Evolutionary conservation across 495 filamentous ascomycete genomes (phyloP).

Genomic region (Neurospora africana): DNA sequence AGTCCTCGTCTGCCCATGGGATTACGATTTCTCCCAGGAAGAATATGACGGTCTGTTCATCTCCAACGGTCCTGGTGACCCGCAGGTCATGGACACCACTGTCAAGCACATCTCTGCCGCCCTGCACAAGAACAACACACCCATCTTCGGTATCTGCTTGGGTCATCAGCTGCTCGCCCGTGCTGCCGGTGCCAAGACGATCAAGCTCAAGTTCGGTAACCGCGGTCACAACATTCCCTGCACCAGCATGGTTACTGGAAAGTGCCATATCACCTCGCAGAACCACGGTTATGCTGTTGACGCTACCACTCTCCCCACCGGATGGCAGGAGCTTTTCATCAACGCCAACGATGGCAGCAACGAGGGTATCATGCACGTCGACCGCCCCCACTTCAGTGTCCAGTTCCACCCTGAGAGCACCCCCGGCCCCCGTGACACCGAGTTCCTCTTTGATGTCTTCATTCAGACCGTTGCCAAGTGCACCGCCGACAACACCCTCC

Average conservation of each 20-base stretch:
- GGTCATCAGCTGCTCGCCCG: constrained; percentile 91
- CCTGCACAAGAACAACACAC: constrained; percentile 62
- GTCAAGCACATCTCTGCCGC: constrained; percentile 64
- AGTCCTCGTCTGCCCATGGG: constrained; percentile 88
- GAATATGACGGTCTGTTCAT: constrained; percentile 95
- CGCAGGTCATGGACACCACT: constrained; percentile 66
- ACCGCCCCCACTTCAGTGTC: constrained; percentile 89
- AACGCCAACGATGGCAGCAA: constrained; percentile 98
- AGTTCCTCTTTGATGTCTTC: constrained; percentile 95
- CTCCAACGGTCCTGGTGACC: constrained; percentile 95
- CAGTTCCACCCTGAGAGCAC: constrained; percentile 98
- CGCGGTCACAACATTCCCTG: constrained; percentile 97
- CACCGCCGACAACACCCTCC: constrained; percentile 44
- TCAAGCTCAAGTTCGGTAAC: constrained; percentile 98
- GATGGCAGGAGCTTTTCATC: constrained; percentile 89
- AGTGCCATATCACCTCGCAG: constrained; percentile 97
- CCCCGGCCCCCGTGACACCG: constrained; percentile 91
- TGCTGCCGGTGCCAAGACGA: constrained; percentile 75
- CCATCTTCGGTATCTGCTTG: constrained; percentile 93
- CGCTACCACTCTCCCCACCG: constrained; percentile 55
- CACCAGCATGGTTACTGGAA: constrained; percentile 84
- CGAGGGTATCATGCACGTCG: constrained; percentile 84
- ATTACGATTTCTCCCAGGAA: constrained; percentile 80
- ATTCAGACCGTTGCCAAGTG: constrained; percentile 69
- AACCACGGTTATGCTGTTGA: constrained; percentile 96